phyloP scores from a whole-genome alignment of 352 stramenopile genomes.

The Globisporangium spiculum region DNA sequence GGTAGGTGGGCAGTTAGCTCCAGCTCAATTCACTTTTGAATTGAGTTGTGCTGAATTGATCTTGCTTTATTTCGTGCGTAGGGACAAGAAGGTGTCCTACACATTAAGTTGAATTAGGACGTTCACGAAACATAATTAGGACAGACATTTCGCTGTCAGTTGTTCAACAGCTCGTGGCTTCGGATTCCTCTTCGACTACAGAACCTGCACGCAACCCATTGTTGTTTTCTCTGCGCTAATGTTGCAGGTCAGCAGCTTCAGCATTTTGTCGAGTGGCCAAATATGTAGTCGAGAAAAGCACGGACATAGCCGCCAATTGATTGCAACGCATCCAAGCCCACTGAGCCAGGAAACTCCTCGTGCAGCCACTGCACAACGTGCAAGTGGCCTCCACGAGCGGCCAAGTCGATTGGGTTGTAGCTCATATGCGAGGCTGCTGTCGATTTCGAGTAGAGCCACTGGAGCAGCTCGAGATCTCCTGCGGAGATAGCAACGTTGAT shows the following conservation, averaged over 20 bases:
- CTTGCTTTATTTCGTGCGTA: not conserved
- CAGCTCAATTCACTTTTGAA: not conserved
- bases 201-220: too few relatives aligned
- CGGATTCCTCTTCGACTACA: too few relatives aligned
- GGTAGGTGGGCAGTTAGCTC: not conserved
- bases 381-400: not conserved
- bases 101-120: not conserved
- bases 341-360: not conserved
- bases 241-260: too few relatives aligned
- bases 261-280: too few relatives aligned
- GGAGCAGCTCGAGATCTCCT: not conserved
- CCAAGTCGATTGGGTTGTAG: not conserved
- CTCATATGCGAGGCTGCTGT: too few relatives aligned
- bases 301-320: too few relatives aligned
- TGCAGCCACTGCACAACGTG: not conserved
- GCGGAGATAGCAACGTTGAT: too few relatives aligned
- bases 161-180: too few relatives aligned
- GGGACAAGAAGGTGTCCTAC: not conserved
- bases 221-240: too few relatives aligned
- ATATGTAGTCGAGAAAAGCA: too few relatives aligned
- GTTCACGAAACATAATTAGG: not conserved
- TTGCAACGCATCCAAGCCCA: too few relatives aligned
- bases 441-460: not conserved
- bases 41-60: not conserved
- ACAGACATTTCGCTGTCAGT: not conserved